Percentiles rank a stretch among this genome's conserved stretches.
Conservation (phyloP, 2,329 filamentous ascomycete genomes). For the Fusarium chuoi region DNA sequence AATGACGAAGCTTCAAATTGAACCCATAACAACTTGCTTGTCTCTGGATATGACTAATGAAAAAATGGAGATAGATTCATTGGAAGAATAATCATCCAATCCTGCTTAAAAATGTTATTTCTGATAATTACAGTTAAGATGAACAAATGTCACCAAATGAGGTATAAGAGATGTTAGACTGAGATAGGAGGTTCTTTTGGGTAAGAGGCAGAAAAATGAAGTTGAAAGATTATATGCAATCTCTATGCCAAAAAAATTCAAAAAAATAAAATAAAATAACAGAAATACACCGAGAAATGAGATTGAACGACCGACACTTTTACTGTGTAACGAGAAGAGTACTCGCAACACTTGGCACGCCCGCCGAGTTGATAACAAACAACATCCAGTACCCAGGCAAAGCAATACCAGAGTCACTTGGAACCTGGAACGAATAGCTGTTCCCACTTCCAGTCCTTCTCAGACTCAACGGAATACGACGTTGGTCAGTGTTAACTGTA, state of each 20-base stretch:
- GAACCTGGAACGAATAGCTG: slow-evolving; percentile 11
- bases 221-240: rapidly evolving
- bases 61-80: neutral
- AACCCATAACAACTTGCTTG: too few relatives aligned
- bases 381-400: slow-evolving; percentile 37
- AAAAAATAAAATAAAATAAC: neutral
- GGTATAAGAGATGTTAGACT: too few relatives aligned
- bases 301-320: neutral
- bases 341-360: slow-evolving; percentile 26
- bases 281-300: neutral
- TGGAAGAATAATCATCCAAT: neutral
- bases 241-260: too few relatives aligned
- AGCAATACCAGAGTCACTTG: slow-evolving; percentile 21
- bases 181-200: rapidly evolving
- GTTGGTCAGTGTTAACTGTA: slow-evolving; percentile 36
- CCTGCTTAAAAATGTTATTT: neutral
- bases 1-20: too few relatives aligned
- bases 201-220: neutral
- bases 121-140: neutral
- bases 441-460: neutral
- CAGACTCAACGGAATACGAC: slow-evolving; percentile 19
- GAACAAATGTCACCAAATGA: neutral
- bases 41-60: rapidly evolving
- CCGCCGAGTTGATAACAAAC: slow-evolving; percentile 24
- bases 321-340: neutral